phyloP scores from a whole-genome alignment of 306 rosid species.

The Clitoria ternatea region DNA sequence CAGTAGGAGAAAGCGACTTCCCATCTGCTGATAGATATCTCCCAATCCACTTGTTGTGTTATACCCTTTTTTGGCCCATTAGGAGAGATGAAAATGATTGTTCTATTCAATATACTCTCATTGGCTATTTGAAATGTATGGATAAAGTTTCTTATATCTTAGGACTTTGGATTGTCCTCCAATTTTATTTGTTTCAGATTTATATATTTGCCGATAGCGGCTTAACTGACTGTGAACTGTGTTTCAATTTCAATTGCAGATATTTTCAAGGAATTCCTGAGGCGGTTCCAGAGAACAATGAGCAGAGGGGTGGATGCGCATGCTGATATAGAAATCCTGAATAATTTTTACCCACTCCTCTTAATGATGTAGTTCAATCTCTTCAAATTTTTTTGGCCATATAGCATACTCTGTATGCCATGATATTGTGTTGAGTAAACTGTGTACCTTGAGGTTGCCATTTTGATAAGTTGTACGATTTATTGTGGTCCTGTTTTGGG shows the following conservation, averaged over 20 bases:
- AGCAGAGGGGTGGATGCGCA: constrained; percentile 84
- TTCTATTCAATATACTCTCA: not conserved
- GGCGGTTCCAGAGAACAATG: constrained; percentile 62
- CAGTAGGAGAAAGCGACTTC: not conserved
- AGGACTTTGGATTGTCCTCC: not conserved
- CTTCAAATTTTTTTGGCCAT: constrained; percentile 41
- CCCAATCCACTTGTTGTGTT: not conserved
- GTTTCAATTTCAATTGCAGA: constrained; percentile 43
- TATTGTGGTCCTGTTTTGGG: constrained; percentile 26
- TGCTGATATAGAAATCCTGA: constrained; percentile 49
- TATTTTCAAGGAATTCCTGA: constrained; percentile 95
- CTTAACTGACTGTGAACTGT: not conserved
- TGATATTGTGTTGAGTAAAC: constrained; percentile 28
- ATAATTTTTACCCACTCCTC: constrained; percentile 20
- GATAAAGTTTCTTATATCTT: no score
- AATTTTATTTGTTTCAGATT: not conserved
- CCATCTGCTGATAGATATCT: not conserved
- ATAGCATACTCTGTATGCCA: constrained; percentile 34
- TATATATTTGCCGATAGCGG: not conserved
- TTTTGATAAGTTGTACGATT: constrained; percentile 17
- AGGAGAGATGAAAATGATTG: not conserved
- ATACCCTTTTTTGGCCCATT: not conserved
- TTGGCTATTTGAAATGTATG: not conserved
- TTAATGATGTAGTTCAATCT: constrained; percentile 17
- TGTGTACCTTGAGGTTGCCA: constrained; percentile 25